Evolutionary conservation across 2,329 filamentous ascomycete genomes (phyloP), one percentile per base, ranked within the genome.

Genomic region (Colletotrichum tabaci): DNA sequence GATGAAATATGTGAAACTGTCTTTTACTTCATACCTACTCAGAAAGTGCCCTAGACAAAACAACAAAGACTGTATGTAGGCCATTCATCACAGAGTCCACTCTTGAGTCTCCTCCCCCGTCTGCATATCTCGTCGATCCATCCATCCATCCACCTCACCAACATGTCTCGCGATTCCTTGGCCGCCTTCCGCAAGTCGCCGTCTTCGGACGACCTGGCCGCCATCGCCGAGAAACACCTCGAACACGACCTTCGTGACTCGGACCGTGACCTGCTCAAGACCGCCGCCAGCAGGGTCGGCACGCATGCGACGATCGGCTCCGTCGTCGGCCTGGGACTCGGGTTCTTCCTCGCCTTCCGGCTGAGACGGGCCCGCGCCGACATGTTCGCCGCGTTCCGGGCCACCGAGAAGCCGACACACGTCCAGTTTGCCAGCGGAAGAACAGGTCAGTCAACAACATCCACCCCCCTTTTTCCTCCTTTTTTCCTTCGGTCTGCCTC

Each of bases 341-440:
- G 90, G 4, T 74, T 90, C 26, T 87, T 86, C 66, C 81, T 89
- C 18, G 90, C 90, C 3, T 86, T 87, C 74, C 84, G 90, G 12
- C 78, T 93, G 13, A 85, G 91, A 49, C 81, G 81, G 49, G 84
- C 87, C 71, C 86, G 91, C 56, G 80, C 83, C 42, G 83, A 85
- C n/a, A 87, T 91, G 79, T 92, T 92, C 82, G 84, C 86, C 53
- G 87, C 88, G 8, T 89, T 93, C 80, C 85, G 87, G 23, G 86
- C 90, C 0, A 81, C 85, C 62, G 89, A 92, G 77, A 89, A 88
- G 78, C 91, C 91, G 0, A 88, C 87, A 0, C 85, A 89, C 64
- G 86, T 93, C 7, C 81, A 87, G 16, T 93, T 93, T 78, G 86
- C 88, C 0, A 86, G 88, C 74, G 91, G 91, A 0, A 83, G 89